phyloP scores from a whole-genome alignment of 345 rosid species.

The Populus davidiana region DNA sequence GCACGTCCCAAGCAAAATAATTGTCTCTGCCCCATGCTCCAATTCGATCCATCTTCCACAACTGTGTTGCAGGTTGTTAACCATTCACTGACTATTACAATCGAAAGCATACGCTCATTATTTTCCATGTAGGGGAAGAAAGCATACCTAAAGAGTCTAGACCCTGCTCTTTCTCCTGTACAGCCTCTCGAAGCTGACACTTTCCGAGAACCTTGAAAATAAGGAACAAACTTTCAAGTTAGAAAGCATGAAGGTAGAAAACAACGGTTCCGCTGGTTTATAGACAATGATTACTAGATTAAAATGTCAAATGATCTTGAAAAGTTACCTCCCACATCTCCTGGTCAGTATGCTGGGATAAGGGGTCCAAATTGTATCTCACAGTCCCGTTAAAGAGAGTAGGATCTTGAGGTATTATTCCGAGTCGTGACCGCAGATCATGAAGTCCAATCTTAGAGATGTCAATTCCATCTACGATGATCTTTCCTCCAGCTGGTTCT shows the following conservation, averaged over 20 bases:
- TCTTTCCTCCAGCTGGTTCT: conserved; percentile 82
- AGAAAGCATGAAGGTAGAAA: not conserved
- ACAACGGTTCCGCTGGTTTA: too few relatives aligned
- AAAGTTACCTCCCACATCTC: conserved; percentile 88
- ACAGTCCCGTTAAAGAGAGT: conserved; percentile 91
- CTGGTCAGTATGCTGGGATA: conserved; percentile 62
- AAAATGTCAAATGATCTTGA: not conserved
- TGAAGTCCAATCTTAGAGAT: conserved; percentile 74
- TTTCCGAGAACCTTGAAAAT: conserved; percentile 64
- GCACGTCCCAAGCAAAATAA: conserved; percentile 88
- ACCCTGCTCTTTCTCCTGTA: conserved; percentile 70
- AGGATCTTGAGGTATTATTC: conserved; percentile 94
- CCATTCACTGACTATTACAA: not conserved
- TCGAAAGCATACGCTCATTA: not conserved
- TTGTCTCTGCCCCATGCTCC: conserved; percentile 99
- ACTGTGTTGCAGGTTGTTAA: conserved; percentile 32
- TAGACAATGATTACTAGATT: not conserved
- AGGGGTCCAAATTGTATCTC: conserved; percentile 85
- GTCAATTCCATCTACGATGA: conserved; percentile 78
- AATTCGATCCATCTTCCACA: conserved; percentile 84
- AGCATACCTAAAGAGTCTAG: conserved; percentile 67
- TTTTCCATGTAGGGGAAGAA: not conserved
- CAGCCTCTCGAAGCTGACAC: conserved; percentile 79
- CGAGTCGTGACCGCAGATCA: conserved; percentile 83
- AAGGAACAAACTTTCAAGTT: not conserved